Evolutionary conservation across 176 grass and related monocot species (phyloP), one percentile per base, ranked within the genome.

Genomic region (Musa itinerans): DNA sequence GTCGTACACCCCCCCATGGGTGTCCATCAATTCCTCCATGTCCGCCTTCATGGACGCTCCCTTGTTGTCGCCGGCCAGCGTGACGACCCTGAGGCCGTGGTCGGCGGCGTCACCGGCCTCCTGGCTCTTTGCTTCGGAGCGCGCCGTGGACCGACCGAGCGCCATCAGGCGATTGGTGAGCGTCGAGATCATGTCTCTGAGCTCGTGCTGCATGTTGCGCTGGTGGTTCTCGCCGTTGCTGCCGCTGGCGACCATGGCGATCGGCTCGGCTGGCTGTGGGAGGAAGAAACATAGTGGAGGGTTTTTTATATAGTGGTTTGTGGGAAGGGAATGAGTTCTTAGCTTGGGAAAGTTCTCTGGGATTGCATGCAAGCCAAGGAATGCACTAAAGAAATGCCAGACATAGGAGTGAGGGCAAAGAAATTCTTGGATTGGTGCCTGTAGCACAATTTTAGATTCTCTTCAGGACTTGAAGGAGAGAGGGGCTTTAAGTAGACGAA

Each of bases 61-160:
- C 43, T 74, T 78, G 86, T 88, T 99, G 64, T 89, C 89, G 66
- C 91, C 85, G 0, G 77, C 74, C 50, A 95, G 74, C 68, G 94
- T 90, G 80, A 92, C 74, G 0, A 77, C 10, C 29, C 76, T 79
- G 9, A 52, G 20, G 55, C 65, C 83, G 65, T 10, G 12, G 19
- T 69, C 29, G 6, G 63, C 21, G 15, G 72, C 63, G 16, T 51
- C 26, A 19, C 54, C 72, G 15, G 10, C 20, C 34, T 43, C 34
- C 34, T 43, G 34, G 34, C 34, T 43, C 34, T 43, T 43, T 43
- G 34, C 34, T 9, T 48, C 26, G 43, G 69, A 59, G 29, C 62
- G n/a, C 1, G 66, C 50, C 23, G 34, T 78, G 24, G 43, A 65
- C 56, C 58, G 52, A 64, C 72, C 76, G 55, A 78, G 48, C 17